Conservation (phyloP, 2,329 filamentous ascomycete species). For the Ophiostoma perfectum region DNA sequence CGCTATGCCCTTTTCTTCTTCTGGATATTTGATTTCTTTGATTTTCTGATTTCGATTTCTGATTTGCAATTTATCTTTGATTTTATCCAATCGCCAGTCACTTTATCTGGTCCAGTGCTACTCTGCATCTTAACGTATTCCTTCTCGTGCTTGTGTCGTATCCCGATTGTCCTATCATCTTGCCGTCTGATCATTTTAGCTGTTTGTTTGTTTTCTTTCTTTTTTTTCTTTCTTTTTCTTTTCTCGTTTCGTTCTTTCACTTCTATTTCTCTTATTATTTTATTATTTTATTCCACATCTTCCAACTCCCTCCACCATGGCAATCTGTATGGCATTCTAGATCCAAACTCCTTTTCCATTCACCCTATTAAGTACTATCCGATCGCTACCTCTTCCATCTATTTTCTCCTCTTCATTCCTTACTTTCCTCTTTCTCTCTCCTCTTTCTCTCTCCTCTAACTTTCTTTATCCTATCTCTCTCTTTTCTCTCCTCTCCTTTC, state of each 20-base stretch:
- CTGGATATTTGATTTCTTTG: not conserved
- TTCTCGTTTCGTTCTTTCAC: not conserved
- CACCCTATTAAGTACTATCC: not conserved
- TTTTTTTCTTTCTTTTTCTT: not conserved
- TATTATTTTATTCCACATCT: not conserved
- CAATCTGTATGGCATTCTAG: not conserved
- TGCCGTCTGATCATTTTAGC: not conserved
- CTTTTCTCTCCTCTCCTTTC: not conserved
- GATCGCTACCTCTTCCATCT: not conserved
- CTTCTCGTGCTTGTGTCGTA: not conserved
- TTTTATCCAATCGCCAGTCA: too few relatives aligned
- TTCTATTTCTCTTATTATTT: not conserved
- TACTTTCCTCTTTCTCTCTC: not conserved
- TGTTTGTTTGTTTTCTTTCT: not conserved
- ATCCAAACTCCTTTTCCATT: constrained; percentile 1
- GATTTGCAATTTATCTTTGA: too few relatives aligned
- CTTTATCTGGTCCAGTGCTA: too few relatives aligned
- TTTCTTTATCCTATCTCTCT: not conserved
- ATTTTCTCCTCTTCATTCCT: not conserved
- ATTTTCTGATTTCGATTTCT: not conserved
- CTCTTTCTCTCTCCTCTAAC: not conserved
- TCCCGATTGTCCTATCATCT: not conserved
- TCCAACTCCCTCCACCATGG: not conserved
- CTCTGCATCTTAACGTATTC: too few relatives aligned
- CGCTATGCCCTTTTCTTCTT: not conserved